A percentile compares a stretch with the other conserved stretches of the same genome.
phyloP scores from a whole-genome alignment of 331 rosid species.

The Malus hybrid region DNA sequence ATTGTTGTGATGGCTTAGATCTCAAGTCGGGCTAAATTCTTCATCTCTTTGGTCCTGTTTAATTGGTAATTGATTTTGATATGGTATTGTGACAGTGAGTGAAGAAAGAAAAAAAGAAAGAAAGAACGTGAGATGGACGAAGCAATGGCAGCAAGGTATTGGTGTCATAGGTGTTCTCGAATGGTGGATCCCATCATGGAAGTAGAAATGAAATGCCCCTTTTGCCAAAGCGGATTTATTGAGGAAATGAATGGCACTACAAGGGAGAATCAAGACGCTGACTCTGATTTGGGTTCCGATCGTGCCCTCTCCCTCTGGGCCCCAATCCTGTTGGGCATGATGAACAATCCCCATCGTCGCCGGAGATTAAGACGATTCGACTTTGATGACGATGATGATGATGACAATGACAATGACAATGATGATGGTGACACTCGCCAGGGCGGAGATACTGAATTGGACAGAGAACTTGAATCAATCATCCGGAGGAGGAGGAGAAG shows the following conservation, averaged over 20 bases:
- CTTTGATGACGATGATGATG: conserved; percentile 28
- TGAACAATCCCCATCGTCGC: conserved; percentile 56
- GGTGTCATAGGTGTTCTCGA: conserved; percentile 68
- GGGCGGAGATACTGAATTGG: conserved; percentile 30
- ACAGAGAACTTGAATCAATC: conserved; percentile 40
- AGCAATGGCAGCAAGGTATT: conserved; percentile 49
- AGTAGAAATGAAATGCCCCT: conserved; percentile 63
- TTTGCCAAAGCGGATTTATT: conserved; percentile 51
- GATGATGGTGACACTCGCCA: conserved; percentile 10
- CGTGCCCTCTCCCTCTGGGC: conserved; percentile 70
- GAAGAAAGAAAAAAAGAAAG: neutral
- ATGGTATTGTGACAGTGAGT: neutral
- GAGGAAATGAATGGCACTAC: conserved; percentile 36
- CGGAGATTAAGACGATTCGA: conserved; percentile 36
- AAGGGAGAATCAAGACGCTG: conserved; percentile 21
- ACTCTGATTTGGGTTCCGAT: conserved; percentile 50
- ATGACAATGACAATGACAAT: conserved; percentile 5
- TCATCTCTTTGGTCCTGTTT: neutral
- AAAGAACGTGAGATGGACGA: conserved; percentile 36
- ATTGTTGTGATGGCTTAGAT: neutral
- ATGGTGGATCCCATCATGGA: conserved; percentile 54
- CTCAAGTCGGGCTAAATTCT: neutral
- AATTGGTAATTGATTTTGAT: neutral
- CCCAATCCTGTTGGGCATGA: conserved; percentile 69
- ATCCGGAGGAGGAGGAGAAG: conserved; percentile 61